Conservation (phyloP, 2,329 filamentous ascomycete genomes). For the Fusarium tupiense region DNA sequence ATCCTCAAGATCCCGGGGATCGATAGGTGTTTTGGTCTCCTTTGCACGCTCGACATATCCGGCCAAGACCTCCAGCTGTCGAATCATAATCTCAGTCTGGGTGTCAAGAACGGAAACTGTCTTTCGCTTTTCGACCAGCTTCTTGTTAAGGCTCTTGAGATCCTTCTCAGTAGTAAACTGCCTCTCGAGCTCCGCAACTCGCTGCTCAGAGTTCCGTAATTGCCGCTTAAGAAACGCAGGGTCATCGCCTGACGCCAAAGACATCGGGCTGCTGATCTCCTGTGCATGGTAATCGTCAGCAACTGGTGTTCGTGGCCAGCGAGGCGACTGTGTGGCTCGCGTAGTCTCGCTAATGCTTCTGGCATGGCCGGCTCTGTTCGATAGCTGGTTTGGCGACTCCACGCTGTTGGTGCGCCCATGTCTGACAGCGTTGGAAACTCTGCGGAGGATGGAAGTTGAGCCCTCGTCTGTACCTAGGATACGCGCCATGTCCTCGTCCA, state of each 20-base stretch:
- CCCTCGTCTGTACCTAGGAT: constrained; percentile 83
- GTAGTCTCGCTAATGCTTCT: constrained; percentile 76
- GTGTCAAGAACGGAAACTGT: constrained; percentile 95
- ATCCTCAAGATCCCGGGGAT: constrained; percentile 85
- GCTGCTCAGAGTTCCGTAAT: constrained; percentile 81
- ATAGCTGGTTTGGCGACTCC: constrained; percentile 58
- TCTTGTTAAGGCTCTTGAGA: constrained; percentile 82
- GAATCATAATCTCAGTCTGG: constrained; percentile 94
- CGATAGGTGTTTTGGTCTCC: constrained; percentile 80
- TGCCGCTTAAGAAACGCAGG: constrained; percentile 76
- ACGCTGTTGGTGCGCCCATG: constrained; percentile 91
- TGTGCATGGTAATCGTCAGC: constrained; percentile 63
- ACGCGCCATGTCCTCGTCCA: constrained; percentile 95
- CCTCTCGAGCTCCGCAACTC: constrained; percentile 86
- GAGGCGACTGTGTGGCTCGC: constrained; percentile 69
- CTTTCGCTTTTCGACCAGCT: constrained; percentile 90
- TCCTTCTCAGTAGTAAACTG: constrained; percentile 74
- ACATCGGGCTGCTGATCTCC: constrained; percentile 78
- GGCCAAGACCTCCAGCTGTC: constrained; percentile 88
- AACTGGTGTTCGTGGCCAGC: constrained; percentile 76
- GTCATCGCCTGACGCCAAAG: constrained; percentile 72
- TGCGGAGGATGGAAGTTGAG: constrained; percentile 82
- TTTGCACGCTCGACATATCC: constrained; percentile 90
- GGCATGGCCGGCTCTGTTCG: constrained; percentile 60
- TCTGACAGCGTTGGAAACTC: constrained; percentile 92